Base-by-base conservation (phyloP, 1,139 yeast species). In the Suhomyces yuchorum region DNA sequence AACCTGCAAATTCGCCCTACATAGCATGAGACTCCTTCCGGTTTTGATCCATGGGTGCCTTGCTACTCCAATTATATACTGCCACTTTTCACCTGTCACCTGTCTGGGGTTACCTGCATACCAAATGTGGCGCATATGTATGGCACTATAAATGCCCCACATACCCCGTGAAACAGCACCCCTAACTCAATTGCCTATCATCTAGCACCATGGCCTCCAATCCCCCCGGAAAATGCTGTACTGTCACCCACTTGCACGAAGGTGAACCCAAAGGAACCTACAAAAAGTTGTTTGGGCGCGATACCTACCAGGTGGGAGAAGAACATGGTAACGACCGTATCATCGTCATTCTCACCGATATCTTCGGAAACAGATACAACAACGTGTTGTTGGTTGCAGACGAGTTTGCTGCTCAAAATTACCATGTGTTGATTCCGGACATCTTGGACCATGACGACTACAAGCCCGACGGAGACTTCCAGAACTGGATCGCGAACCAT, bases 401-500 rank as follows among this genome's bases (percentile, higher is more conserved):
- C 63, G 73, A 78, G 47, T 75, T 85, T 50, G 86, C 93, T 42
- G 66, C 67, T 42, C 42, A 47, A 3, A 77, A 78, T n/a, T 87
- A 77, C 69, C 77, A 75, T 37, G 93, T 87, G 0, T 70, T 85
- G 47, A 69, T 86, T 39, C 96, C 96, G 12, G 97, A 90, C 63
- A 75, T 88, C 51, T 75, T 88, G 55, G 63, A 77, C 28, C 82
- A 80, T 33, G 95, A 87, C 47, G 71, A 78, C 36, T 63, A 73
- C 36, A 43, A 37, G 2, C 39, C 44, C 2, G 48, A 59, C 24
- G 58, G 61, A 37, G 75, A 71, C 40, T 57, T 79, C 37, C 53
- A 53, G 11, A 55, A 55, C 1, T 90, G 96, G 96, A 53, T 80
- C 26, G 60, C 62, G 4, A 69, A 66, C 1, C 96, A 89, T 69